A percentile compares a stretch with the other conserved stretches of the same genome.
These are phyloP conservation scores for Nicotiana noctiflora DNA, from an alignment of 257 asterid species.

Conservation along the genomic window DNA sequence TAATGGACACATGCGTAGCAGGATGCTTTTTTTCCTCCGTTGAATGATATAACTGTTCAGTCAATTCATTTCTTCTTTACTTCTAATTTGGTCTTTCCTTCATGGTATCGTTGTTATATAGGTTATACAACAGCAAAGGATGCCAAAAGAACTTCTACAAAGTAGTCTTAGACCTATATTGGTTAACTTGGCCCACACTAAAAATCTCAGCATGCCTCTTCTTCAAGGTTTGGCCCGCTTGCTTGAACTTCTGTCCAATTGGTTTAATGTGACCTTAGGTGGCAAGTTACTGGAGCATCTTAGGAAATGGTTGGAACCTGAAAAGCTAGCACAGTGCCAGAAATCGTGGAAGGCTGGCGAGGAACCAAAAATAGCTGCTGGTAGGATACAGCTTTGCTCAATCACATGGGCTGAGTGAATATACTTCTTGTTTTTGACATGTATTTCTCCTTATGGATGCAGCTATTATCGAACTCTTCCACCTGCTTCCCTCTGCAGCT, in stretches of 20 bases:
- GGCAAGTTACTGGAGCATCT: constrained; percentile 99
- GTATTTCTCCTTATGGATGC: constrained; percentile 27
- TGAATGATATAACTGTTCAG: not conserved
- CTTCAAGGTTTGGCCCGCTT: constrained; percentile 97
- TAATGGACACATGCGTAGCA: not conserved
- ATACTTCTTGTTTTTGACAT: not conserved
- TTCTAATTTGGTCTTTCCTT: not conserved
- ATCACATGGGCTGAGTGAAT: not conserved
- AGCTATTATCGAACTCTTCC: constrained; percentile 99
- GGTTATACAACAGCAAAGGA: constrained; percentile 93
- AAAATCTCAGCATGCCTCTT: constrained; percentile 98
- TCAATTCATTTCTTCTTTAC: not conserved
- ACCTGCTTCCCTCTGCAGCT: constrained; percentile 96
- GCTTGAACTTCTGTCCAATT: constrained; percentile 92
- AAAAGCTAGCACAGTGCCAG: constrained; percentile 86
- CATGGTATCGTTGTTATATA: constrained; percentile 21
- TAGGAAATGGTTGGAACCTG: constrained; percentile 99
- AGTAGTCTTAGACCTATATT: constrained; percentile 97
- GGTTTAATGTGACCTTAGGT: constrained; percentile 99
- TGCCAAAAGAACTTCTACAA: constrained; percentile 99
- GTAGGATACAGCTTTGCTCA: constrained; percentile 31
- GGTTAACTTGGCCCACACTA: constrained; percentile 94
- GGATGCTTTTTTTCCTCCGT: not conserved
- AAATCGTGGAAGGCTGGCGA: constrained; percentile 99
- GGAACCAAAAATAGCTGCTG: constrained; percentile 99